Evolutionary conservation across 257 asterid species (phyloP), one percentile per base, ranked within the genome.

Genomic region (Primulina huaijiensis): DNA sequence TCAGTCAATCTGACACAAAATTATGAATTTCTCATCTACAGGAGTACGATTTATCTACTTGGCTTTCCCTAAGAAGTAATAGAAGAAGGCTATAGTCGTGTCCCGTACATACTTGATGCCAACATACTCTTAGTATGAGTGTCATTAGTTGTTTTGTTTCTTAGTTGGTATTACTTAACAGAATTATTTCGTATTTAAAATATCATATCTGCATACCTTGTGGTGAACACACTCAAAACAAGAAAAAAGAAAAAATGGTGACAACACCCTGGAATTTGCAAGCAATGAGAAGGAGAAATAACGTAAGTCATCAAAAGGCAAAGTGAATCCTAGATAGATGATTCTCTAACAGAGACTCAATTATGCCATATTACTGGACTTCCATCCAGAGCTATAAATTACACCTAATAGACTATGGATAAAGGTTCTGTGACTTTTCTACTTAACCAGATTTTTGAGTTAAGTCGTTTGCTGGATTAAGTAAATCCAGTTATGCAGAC

Each of bases 391-490:
- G 53, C n/a, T 43, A 11, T 38, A 35, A 1, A 10, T 12, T 43
- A 43, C 53, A 43, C 53, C 17, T 2, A 3, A 12, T 43, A 43
- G 17, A 43, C 53, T 12, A 4, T 43, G 50, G 3, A 40, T 27
- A 27, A 27, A 27, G 30, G 30, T 27, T 27, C 30, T 27, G 3
- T 27, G 30, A 27, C 30, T 27, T 27, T 27, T 27, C 30, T 27
- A 3, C 2, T 27, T 27, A 3, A 27, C 30, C 30, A 27, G 30
- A 40, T 9, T 9, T 40, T 40, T 40, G 61, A 43, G 56, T 71
- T 68, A 61, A 69, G 76, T 65, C 65, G 76, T 29, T 38, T 66
- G 62, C 40, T 55, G 33, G 27, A 65, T 72, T 60, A 57, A 37
- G 1, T 16, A 38, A 55, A 31, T 66, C 37, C 8, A 17, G 56